Percentiles rank a stretch among this genome's conserved stretches.
Evolutionary conservation across 1,284 basidiomycete species (phyloP).

Genomic region (Chalciporus sp.): DNA sequence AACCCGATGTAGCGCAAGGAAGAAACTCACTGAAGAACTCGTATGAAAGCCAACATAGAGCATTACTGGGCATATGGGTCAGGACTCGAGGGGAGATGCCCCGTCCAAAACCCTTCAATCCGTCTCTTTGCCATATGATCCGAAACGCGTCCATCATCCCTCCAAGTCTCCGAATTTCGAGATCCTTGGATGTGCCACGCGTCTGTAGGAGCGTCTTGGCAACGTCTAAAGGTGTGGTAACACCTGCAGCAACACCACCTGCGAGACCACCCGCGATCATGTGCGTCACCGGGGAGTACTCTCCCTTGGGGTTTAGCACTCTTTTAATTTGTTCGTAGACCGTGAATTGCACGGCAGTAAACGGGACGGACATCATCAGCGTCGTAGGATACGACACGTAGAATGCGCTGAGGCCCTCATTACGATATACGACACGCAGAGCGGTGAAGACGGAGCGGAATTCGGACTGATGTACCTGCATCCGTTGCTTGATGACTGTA

Average conservation of each 20-base stretch:
- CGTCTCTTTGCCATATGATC: slow-evolving; percentile 88
- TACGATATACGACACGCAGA: slow-evolving; percentile 81
- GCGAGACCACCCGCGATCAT: slow-evolving; percentile 90
- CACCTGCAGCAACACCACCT: slow-evolving; percentile 92
- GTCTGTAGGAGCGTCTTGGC: slow-evolving; percentile 98
- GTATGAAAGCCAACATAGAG: slow-evolving; percentile 96
- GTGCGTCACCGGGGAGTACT: slow-evolving; percentile 92
- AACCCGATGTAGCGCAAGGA: not conserved
- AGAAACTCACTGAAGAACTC: slow-evolving; percentile 89
- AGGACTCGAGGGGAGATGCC: slow-evolving; percentile 92
- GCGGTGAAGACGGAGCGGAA: slow-evolving; percentile 86
- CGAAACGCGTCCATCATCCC: slow-evolving; percentile 90
- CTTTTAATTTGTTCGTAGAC: slow-evolving; percentile 95
- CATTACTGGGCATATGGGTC: slow-evolving; percentile 97
- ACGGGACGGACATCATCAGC: slow-evolving; percentile 94
- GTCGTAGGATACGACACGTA: slow-evolving; percentile 99
- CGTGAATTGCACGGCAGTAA: slow-evolving; percentile 97
- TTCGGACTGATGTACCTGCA: slow-evolving; percentile 94
- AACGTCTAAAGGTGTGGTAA: slow-evolving; percentile 98
- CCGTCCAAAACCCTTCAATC: slow-evolving; percentile 82
- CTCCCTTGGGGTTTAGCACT: slow-evolving; percentile 82
- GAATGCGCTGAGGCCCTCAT: slow-evolving; percentile 90
- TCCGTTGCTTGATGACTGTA: slow-evolving; percentile 97
- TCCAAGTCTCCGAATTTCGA: slow-evolving; percentile 80
- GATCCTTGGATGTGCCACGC: slow-evolving; percentile 80